phyloP scores from a whole-genome alignment of 148 eudicot species.

The Oxyria digyna region DNA sequence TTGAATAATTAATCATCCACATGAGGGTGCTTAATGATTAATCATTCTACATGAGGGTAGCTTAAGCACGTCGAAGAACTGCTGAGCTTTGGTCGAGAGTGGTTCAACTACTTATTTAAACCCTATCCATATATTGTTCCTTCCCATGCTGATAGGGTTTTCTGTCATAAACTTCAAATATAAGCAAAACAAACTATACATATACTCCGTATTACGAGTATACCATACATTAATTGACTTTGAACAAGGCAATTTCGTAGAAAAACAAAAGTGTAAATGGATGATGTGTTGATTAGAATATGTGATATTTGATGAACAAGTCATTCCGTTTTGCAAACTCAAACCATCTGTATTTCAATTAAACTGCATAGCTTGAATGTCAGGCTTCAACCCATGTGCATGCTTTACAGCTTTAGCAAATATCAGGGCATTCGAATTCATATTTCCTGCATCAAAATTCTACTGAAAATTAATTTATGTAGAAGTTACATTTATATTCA shows the following conservation, averaged over 20 bases:
- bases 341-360: neutral
- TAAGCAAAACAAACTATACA: neutral
- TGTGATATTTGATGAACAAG: neutral
- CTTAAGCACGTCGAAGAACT: neutral
- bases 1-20: too few relatives aligned
- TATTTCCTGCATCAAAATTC: neutral
- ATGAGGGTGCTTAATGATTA: too few relatives aligned
- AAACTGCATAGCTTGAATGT: neutral
- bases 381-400: neutral
- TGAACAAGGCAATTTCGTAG: neutral
- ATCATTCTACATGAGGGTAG: constrained; percentile 3
- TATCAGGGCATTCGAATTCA: neutral
- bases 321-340: neutral
- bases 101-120: neutral
- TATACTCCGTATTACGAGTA: neutral
- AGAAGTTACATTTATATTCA: neutral
- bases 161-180: neutral
- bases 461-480: neutral
- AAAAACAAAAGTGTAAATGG: neutral
- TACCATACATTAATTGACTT: neutral
- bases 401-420: neutral
- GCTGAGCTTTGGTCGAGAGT: neutral
- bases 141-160: neutral
- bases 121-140: neutral
- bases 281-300: neutral